Conservation (phyloP, 1,284 basidiomycete genomes). For the Peniophora sp. region DNA sequence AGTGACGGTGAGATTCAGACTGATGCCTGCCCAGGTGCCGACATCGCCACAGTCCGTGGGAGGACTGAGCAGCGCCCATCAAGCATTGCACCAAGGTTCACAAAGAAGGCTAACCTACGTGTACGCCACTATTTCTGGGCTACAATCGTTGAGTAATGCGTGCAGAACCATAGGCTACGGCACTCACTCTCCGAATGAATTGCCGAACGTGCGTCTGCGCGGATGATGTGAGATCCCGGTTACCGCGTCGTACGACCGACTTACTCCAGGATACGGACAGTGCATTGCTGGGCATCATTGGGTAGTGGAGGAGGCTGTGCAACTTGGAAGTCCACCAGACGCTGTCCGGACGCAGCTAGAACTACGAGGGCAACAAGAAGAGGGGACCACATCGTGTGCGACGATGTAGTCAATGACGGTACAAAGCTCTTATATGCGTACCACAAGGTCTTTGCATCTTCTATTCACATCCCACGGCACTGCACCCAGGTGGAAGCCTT, state of each 20-base stretch:
- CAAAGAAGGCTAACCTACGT: slow-evolving; percentile 31
- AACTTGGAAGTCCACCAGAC: slow-evolving; percentile 66
- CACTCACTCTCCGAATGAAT: slow-evolving; percentile 59
- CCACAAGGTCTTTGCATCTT: too few relatives aligned
- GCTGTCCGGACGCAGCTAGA: slow-evolving; percentile 9
- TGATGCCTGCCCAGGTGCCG: slow-evolving; percentile 70
- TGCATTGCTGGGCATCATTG: slow-evolving; percentile 49
- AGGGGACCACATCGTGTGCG: too few relatives aligned
- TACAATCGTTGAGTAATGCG: slow-evolving; percentile 18
- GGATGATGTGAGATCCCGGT: too few relatives aligned
- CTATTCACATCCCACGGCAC: too few relatives aligned
- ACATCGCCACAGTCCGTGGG: slow-evolving; percentile 63
- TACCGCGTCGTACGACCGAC: too few relatives aligned
- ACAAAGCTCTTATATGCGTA: too few relatives aligned
- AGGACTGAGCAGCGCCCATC: slow-evolving; percentile 34
- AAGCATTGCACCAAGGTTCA: background rate
- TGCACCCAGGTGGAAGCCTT: too few relatives aligned
- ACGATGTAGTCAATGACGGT: too few relatives aligned
- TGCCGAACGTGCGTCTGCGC: slow-evolving; percentile 59
- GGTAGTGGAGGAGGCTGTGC: slow-evolving; percentile 62
- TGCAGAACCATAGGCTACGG: background rate
- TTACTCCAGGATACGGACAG: slow-evolving; percentile 56
- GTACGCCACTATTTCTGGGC: slow-evolving; percentile 58
- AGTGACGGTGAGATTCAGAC: slow-evolving; percentile 69
- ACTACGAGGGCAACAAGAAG: too few relatives aligned